Evolutionary conservation across 176 grass and related monocot species (phyloP).

Genomic region (Poa pratensis): DNA sequence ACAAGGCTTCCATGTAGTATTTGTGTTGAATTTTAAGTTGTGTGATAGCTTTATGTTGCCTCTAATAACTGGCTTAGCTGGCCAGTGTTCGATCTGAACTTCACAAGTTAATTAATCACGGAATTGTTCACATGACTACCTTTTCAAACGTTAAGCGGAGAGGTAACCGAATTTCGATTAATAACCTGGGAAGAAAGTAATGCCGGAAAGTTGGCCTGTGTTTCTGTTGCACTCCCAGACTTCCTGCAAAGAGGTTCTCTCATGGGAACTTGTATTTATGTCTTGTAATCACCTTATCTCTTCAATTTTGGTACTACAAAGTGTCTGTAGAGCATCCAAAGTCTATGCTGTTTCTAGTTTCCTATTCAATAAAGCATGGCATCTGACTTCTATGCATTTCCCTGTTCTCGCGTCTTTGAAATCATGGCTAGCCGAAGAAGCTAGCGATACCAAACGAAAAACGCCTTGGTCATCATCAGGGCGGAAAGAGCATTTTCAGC

Average conservation of each 20-base stretch:
- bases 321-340: background rate
- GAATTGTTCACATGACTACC: background rate
- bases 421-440: background rate
- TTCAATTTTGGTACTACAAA: background rate
- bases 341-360: background rate
- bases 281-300: background rate
- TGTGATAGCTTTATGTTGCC: constrained; percentile 9
- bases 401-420: background rate
- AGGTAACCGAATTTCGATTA: too few species aligned
- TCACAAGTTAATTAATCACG: background rate
- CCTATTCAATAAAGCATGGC: background rate
- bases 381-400: background rate
- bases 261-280: background rate
- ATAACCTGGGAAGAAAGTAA: background rate
- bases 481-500: constrained; percentile 24
- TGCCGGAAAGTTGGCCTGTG: background rate
- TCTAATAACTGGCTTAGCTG: constrained; percentile 2
- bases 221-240: background rate
- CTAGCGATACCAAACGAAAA: background rate
- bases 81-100: background rate
- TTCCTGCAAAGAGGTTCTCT: background rate
- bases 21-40: constrained; percentile 20
- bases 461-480: background rate
- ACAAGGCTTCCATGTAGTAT: background rate
- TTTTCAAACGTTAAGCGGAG: background rate